These are phyloP conservation scores for Mitragyna speciosa DNA, from an alignment of 257 asterid genomes.

Conservation along the genomic window DNA sequence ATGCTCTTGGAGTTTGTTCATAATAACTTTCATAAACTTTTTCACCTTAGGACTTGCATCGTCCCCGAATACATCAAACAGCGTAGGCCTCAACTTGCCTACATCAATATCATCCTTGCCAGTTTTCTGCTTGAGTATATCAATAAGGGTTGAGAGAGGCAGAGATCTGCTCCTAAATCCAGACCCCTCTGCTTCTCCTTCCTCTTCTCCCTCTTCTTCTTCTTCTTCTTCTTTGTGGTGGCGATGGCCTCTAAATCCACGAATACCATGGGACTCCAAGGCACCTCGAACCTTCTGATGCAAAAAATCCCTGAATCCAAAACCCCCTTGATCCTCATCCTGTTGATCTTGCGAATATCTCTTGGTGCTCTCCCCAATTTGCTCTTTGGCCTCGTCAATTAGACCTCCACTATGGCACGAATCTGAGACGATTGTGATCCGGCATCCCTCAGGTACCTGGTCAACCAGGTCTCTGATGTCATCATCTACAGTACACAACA, in stretches of 20 bases:
- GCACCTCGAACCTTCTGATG: conserved; percentile 60
- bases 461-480: conserved; percentile 95
- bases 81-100: conserved; percentile 86
- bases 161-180: conserved; percentile 59
- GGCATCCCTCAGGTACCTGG: conserved; percentile 78
- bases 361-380: conserved; percentile 80
- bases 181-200: conserved; percentile 26
- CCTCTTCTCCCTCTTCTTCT: conserved; percentile 36
- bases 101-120: conserved; percentile 93
- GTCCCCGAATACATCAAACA: conserved; percentile 80
- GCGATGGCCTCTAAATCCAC: conserved; percentile 37
- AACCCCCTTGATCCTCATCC: conserved; percentile 29
- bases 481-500: conserved; percentile 54
- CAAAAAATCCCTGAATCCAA: conserved; percentile 70
- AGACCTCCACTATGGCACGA: conserved; percentile 98
- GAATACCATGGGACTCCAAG: conserved; percentile 70
- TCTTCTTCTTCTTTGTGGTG: conserved; percentile 35
- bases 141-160: conserved; percentile 79
- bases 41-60: conserved; percentile 95
- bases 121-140: conserved; percentile 80
- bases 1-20: conserved; percentile 52
- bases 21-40: conserved; percentile 87
- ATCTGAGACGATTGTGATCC: conserved; percentile 84
- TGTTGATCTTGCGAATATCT: neutral
- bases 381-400: conserved; percentile 88